Evolutionary conservation across 106 monocot species (phyloP), one percentile per base, ranked within the genome.

Genomic region (Iris macrosiphon): DNA sequence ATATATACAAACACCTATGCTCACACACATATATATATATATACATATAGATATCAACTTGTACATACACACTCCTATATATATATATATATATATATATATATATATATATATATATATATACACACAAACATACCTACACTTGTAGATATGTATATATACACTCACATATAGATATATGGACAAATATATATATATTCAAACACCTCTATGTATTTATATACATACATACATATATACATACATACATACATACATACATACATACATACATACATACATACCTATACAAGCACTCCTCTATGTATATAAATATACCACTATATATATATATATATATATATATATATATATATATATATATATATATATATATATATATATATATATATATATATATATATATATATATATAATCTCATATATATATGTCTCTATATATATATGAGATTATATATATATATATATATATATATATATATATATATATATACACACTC

Each of bases 341-440:
- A 44, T n/a, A 44, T n/a, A 44, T n/a, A 44, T n/a, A 44, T n/a
- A 44, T n/a, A 44, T n/a, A 44, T n/a, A 44, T n/a, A 44, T n/a
- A 44, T 44, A 44, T 44, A 44, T 44, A 44, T 44, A 44, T 44
- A 44, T 44, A 44, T 44, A 44, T 44, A 44, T 44, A 44, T 44
- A 44, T 44, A 44, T 49, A 49, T 49, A 49, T 49, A 49, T 49
- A 49, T 49, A 49, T 49, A 49, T 49, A 24, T 49, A 49, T 49
- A 49, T 19, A 49, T 24, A 49, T 24, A 49, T 49, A 49, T 24
- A 6, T 49, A 24, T 49, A 6, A 19, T 8, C 22, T 16, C 22
- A 22, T 24, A 4, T 24, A 49, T 49, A 49, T 22, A 4, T 16
- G 10, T 2, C 22, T 22, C 3, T 49, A 49, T 49, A 24, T 49